These are phyloP conservation scores for Pseudogymnoascus sp. DNA, from an alignment of 2,329 filamentous ascomycete species.

Conservation along the genomic window DNA sequence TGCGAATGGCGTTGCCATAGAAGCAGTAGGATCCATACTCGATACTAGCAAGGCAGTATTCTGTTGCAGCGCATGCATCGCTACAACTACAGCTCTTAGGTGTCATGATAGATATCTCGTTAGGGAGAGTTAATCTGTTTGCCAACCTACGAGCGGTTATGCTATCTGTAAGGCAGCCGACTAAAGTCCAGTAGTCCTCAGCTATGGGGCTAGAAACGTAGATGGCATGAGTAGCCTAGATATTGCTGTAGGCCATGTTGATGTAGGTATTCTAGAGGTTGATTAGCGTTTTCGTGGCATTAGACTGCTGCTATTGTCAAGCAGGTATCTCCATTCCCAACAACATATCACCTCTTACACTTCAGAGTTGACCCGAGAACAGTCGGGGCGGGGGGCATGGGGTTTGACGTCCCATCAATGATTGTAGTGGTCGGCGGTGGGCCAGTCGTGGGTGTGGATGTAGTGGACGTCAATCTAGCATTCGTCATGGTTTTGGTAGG, in stretches of 20 bases:
- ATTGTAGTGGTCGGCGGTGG: neutral
- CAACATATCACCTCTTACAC: constrained; percentile 5
- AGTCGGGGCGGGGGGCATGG: neutral
- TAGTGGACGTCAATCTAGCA: neutral
- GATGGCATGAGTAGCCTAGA: neutral
- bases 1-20: neutral
- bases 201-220: neutral
- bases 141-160: neutral
- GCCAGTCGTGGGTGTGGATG: neutral
- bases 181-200: neutral
- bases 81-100: neutral
- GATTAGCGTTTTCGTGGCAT: neutral
- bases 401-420: neutral
- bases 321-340: neutral
- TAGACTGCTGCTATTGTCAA: neutral
- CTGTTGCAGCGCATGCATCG: neutral
- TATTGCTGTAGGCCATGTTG: neutral
- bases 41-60: neutral
- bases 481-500: neutral
- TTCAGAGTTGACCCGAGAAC: neutral
- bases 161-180: constrained; percentile 1
- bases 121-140: neutral
- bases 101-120: constrained; percentile 10
- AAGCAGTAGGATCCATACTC: neutral
- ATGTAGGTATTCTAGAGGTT: constrained; percentile 7